Percentiles rank a stretch among this genome's conserved stretches.
These are phyloP conservation scores for Homolaphlyctis polyrhiza DNA, from an alignment of 371 early-diverging fungal species.

Conservation along the genomic window DNA sequence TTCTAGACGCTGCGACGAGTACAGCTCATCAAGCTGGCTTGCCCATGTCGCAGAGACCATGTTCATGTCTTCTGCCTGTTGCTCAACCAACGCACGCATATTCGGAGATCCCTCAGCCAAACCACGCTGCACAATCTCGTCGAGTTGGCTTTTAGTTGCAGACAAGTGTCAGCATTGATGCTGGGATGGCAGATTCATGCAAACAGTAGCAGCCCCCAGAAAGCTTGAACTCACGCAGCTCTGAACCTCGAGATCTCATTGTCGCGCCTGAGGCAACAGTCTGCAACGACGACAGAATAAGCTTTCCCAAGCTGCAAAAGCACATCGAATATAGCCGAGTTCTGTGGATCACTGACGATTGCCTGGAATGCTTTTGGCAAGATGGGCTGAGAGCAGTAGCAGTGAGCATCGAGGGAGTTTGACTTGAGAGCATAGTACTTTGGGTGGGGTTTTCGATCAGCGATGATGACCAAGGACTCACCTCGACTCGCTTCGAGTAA, in stretches of 20 bases:
- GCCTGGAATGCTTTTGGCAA: slow-evolving; percentile 71
- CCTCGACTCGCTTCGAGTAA: not conserved
- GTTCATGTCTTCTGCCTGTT: slow-evolving; percentile 59
- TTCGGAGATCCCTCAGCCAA: slow-evolving; percentile 22
- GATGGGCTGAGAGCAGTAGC: slow-evolving; percentile 5
- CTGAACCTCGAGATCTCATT: slow-evolving; percentile 38
- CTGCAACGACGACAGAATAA: slow-evolving; percentile 58
- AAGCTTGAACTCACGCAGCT: slow-evolving; percentile 38
- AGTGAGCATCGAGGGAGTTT: not conserved
- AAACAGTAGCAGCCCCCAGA: not conserved
- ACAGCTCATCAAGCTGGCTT: slow-evolving; percentile 54
- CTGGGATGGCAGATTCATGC: too few relatives aligned
- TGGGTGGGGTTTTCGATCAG: not conserved
- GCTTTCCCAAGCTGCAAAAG: slow-evolving; percentile 61
- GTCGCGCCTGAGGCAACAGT: slow-evolving; percentile 37
- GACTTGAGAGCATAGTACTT: not conserved
- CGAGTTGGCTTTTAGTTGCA: too few relatives aligned
- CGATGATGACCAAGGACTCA: not conserved
- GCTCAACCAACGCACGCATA: slow-evolving; percentile 41
- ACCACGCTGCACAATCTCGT: slow-evolving; percentile 29
- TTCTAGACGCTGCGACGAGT: slow-evolving; percentile 56
- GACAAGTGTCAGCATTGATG: too few relatives aligned
- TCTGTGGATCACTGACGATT: slow-evolving; percentile 52
- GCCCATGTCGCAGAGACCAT: slow-evolving; percentile 59
- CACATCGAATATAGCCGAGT: slow-evolving; percentile 59